These are phyloP conservation scores for Colletotrichum sp. DNA, from an alignment of 2,329 filamentous ascomycete genomes.

Conservation along the genomic window DNA sequence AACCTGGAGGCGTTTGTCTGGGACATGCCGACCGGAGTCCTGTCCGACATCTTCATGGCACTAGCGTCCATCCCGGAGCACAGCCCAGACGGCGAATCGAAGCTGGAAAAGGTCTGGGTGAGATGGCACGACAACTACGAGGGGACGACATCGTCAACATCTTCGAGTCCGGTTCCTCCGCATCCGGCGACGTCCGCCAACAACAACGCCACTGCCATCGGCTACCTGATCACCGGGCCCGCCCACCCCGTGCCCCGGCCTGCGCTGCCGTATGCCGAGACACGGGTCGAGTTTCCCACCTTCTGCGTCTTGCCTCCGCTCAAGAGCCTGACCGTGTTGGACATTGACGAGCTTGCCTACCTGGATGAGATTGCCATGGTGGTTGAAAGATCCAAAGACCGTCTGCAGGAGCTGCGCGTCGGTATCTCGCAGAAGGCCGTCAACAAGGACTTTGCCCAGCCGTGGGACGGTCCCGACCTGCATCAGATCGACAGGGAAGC, in stretches of 20 bases:
- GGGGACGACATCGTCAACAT: conserved; percentile 35
- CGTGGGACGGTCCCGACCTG: conserved; percentile 66
- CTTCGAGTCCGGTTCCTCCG: conserved; percentile 29
- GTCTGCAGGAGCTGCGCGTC: conserved; percentile 73
- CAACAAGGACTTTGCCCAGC: conserved; percentile 57
- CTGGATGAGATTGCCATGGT: conserved; percentile 82
- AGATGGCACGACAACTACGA: conserved; percentile 80
- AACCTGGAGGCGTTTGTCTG: conserved; percentile 83
- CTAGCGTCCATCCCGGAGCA: conserved; percentile 72
- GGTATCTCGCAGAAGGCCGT: conserved; percentile 64
- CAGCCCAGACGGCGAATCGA: conserved; percentile 61
- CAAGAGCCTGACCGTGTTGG: conserved; percentile 76
- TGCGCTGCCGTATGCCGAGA: conserved; percentile 54
- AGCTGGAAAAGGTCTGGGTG: conserved; percentile 77
- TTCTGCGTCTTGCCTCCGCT: conserved; percentile 79
- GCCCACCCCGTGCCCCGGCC: conserved; percentile 32
- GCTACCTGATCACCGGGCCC: conserved; percentile 37
- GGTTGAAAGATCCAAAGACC: conserved; percentile 70
- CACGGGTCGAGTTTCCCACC: conserved; percentile 76
- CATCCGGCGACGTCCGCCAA: conserved; percentile 32
- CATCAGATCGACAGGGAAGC: conserved; percentile 67
- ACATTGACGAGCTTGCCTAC: conserved; percentile 84
- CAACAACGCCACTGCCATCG: conserved; percentile 45
- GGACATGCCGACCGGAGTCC: conserved; percentile 88
- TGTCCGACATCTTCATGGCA: conserved; percentile 81